Evolutionary conservation across 1,284 basidiomycete genomes (phyloP), one percentile per base, ranked within the genome.

Genomic region (Malassezia sp.): DNA sequence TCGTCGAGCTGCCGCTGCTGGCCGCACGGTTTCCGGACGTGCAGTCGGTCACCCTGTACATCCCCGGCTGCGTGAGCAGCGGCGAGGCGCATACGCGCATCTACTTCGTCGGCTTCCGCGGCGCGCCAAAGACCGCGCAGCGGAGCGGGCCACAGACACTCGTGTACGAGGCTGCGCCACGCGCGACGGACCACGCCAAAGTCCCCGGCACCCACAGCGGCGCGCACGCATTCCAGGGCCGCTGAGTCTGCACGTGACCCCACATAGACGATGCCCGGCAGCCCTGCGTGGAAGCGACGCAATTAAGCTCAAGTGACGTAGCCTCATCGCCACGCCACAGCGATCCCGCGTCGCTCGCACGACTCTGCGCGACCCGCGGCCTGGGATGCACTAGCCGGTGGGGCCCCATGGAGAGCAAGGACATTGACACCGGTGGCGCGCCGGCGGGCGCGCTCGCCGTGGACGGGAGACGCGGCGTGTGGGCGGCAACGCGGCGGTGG

Each of bases 131-230:
- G 17, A 9, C 29, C 4, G 14, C n/a, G 12, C 38, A 39, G 42
- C 48, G 48, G 15, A 35, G 32, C 21, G 48, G 48, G n/a, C 64
- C 66, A 0, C 42, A 52, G 2, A 60, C 59, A 30, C 58, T 69
- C 42, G 54, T 69, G 36, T 69, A 69, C 43, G 66, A 69, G 49
- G 47, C 55, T 29, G 57, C 66, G 4, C 66, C 66, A 0, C 58
- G 61, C 48, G 39, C 60, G 46, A 57, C 64, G 29, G 63, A 64
- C 31, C 64, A 67, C 36, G 24, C 52, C 35, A 61, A 58, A 31
- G 49, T 61, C 11, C 35, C 23, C 9, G 55, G 52, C 20, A 57
- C 48, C 5, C 49, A 42, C 14, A 32, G 50, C 3, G 54, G 55
- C 12, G 38, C 59, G 10, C 46, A 57, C 38, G 33, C 50, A 2